Base-by-base conservation (phyloP, 2,329 filamentous ascomycete species). In the Corinectria fuckeliana region DNA sequence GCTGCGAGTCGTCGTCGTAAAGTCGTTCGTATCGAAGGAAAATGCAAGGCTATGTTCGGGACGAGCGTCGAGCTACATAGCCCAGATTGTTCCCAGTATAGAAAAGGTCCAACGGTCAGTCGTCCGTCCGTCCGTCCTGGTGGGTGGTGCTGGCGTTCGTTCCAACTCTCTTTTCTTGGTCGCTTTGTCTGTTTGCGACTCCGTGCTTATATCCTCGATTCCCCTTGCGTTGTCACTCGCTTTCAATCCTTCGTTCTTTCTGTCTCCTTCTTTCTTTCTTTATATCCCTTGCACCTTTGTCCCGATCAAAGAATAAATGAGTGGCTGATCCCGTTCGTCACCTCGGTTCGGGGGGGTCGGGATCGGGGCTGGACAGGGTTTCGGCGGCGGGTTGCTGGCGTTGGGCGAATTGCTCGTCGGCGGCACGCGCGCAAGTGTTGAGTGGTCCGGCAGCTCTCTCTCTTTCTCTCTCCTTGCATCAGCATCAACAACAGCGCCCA, bases 281-380 rank as follows among this genome's bases (percentile, higher is more conserved):
- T 9, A 45, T 28, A 47, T 42, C 25, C 36, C 42, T 38, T 26
- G 36, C 50, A 28, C 32, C 36, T 49, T 23, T 50, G 45, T 47
- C 41, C 48, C 18, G 36, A 26, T 61, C 48, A 28, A 63, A 44
- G 26, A 61, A 50, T 44, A 53, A 60, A 62, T 56, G 60, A 64
- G 62, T 61, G 51, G 49, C 39, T 56, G 54, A 58, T 26, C 56
- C 60, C 36, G 60, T 61, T 57, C 55, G 47, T 56, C 39, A 23
- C 34, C 28, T 20, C 34, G 53, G 50, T 49, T 66, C 47, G 53
- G 54, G 58, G 26, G 38, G 21, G 18, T 67, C 50, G 49, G 34
- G 51, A 49, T 65, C 58, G 63, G 56, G 48, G 56, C 56, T 49
- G 45, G 63, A 49, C 61, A 58, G 61, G 58, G 57, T 50, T 62